phyloP scores from a whole-genome alignment of 305 asterid species.

The Fraxinus sp. region DNA sequence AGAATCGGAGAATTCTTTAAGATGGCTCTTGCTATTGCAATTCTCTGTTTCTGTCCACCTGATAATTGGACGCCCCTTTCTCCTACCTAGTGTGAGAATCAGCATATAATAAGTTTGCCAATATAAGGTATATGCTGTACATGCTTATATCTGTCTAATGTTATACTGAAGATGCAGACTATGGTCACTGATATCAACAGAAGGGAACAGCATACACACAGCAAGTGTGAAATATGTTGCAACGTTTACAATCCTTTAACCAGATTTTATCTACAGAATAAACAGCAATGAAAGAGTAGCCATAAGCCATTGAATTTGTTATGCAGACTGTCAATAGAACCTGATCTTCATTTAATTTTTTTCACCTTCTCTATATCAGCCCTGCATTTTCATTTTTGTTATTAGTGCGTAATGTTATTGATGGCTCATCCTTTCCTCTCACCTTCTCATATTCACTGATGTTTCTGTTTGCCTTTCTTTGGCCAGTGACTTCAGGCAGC shows the following conservation, averaged over 20 bases:
- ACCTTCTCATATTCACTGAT: not conserved
- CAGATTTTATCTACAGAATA: not conserved
- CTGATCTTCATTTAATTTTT: not conserved
- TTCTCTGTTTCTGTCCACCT: conserved; percentile 94
- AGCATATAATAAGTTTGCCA: not conserved
- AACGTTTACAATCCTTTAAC: not conserved
- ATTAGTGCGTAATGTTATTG: not conserved
- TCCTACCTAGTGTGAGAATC: conserved; percentile 60
- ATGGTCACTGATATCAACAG: not conserved
- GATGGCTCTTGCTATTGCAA: conserved; percentile 88
- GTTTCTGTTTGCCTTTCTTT: not conserved
- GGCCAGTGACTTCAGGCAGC: not conserved
- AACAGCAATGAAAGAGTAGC: not conserved
- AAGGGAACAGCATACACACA: not conserved
- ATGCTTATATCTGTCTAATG: not conserved
- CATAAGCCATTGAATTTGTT: not conserved
- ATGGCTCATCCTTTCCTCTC: not conserved
- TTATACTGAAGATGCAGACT: not conserved
- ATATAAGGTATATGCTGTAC: conserved; percentile 1
- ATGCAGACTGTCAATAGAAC: not conserved
- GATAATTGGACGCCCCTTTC: conserved; percentile 81
- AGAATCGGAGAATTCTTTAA: conserved; percentile 76
- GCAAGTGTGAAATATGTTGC: not conserved
- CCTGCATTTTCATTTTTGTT: not conserved
- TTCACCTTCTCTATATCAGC: not conserved